A percentile compares a stretch with the other conserved stretches of the same genome.
Conservation (phyloP, 192 early-diverging fungal genomes). For the Spizellomyces punctatus region DNA sequence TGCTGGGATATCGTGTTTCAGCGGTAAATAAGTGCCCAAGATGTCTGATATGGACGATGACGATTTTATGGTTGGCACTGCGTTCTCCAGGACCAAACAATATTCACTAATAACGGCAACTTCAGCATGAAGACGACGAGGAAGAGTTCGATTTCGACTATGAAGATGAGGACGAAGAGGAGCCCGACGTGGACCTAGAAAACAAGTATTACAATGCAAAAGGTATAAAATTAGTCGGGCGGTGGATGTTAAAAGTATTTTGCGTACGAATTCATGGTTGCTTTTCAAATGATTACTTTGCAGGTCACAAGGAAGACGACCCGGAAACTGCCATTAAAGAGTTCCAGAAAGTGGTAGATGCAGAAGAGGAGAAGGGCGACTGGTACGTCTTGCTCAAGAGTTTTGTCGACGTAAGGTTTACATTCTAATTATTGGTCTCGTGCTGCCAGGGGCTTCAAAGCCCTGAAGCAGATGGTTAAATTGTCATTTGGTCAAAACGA, state of each 20-base stretch:
- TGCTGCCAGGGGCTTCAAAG: constrained; percentile 80
- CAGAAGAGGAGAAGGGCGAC: constrained; percentile 80
- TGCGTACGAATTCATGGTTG: too few species aligned
- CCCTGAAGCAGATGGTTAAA: constrained; percentile 86
- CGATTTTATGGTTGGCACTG: constrained; percentile 39
- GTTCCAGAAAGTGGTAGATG: constrained; percentile 77
- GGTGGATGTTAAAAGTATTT: too few species aligned
- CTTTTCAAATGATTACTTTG: too few species aligned
- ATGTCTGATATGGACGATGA: constrained; percentile 44
- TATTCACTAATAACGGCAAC: not conserved
- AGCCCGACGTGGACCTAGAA: constrained; percentile 80
- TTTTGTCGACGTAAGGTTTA: too few species aligned
- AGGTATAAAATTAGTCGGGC: constrained; percentile 41
- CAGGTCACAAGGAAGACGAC: constrained; percentile 78
- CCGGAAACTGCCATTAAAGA: constrained; percentile 71
- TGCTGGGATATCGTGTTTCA: too few species aligned
- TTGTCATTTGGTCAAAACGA: constrained; percentile 67
- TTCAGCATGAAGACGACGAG: constrained; percentile 34
- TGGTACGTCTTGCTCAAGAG: constrained; percentile 56
- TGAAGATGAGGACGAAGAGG: constrained; percentile 78
- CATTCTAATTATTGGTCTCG: too few species aligned
- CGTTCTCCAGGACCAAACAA: not conserved
- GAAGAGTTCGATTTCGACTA: constrained; percentile 92
- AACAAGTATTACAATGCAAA: constrained; percentile 92
- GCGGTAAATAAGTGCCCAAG: not conserved